Conservation (phyloP, 352 stramenopile genomes). For the Stephanocyclus meneghinianus region DNA sequence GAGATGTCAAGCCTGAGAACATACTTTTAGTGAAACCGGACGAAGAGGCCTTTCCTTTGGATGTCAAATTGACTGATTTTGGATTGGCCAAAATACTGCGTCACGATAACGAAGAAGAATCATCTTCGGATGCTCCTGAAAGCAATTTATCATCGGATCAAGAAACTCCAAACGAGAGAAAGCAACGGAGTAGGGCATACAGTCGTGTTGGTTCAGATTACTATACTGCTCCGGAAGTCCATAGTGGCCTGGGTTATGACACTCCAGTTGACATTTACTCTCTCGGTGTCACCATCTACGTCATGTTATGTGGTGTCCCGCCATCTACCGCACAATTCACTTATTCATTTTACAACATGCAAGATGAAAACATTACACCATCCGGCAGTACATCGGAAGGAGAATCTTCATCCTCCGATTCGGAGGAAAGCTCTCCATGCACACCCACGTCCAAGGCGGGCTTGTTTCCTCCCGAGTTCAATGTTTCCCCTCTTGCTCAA, state of each 20-base stretch:
- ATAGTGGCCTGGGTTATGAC: constrained; percentile 66
- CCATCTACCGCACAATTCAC: constrained; percentile 41
- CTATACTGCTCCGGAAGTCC: constrained; percentile 63
- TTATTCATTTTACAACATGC: constrained; percentile 3
- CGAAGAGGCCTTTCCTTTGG: constrained; percentile 29
- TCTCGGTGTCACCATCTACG: constrained; percentile 81
- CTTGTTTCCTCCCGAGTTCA: constrained; percentile 41
- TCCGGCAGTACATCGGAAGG: constrained; percentile 29
- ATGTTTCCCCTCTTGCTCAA: constrained; percentile 80
- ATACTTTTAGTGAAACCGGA: constrained; percentile 64
- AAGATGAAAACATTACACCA: not conserved
- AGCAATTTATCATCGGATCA: constrained; percentile 1
- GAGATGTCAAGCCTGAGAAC: constrained; percentile 83
- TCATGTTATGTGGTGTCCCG: constrained; percentile 73
- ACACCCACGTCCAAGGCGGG: constrained; percentile 24
- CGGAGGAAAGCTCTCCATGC: constrained; percentile 52
- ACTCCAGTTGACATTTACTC: constrained; percentile 80
- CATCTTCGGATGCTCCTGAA: constrained; percentile 31
- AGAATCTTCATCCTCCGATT: constrained; percentile 52
- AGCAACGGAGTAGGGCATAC: constrained; percentile 56
- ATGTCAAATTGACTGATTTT: constrained; percentile 81
- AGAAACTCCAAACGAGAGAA: not conserved
- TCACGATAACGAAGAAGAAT: constrained; percentile 21
- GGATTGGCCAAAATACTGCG: constrained; percentile 63
- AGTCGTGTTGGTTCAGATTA: constrained; percentile 64